Base-by-base conservation (phyloP, 2,329 filamentous ascomycete species). In the Colletotrichum neosansevieriae region DNA sequence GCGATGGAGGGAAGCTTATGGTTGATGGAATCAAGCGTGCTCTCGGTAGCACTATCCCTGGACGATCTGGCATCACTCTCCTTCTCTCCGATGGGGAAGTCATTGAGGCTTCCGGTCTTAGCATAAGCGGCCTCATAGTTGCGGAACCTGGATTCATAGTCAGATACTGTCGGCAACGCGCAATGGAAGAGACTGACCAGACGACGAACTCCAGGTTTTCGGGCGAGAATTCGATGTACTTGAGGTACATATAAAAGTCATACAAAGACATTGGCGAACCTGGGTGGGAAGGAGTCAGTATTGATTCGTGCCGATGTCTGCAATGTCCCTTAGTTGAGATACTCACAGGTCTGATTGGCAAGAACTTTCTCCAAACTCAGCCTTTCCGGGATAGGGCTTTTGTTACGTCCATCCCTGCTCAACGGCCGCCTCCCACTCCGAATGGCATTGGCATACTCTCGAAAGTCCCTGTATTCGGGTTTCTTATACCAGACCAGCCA, bases 191-290 rank as follows among this genome's bases (percentile, higher is more conserved):
- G n/a, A 71, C 77, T 29, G 74, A 84, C 83, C 83, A 85, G 44
- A 84, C 76, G 70, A 82, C 84, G 67, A 84, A 85, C 73, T 85
- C 83, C 9, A 85, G 78, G 70, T 85, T 85, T 74, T 85, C 83
- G 0, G 81, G 76, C 2, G 82, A 84, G 73, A 78, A 81, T 72
- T 85, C 83, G 54, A 85, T 83, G 71, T 84, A 79, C 73, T 83
- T 84, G 56, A 85, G 75, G 66, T 84, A 85, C 81, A 84, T 83
- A 74, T 83, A 84, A 58, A 85, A 85, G 74, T 85, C 83, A 66
- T 84, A 83, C 10, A 84, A 73, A 0, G 81, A 83, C 82, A 84
- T 83, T 4, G 83, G 83, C 58, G 80, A 83, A 70, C 81, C 80
- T 83, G 54, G 4, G 4, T 21, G 36, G 40, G 2, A 4, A 6